Conservation (phyloP, 176 grass and related monocot species). For the Dactylis glomerata region DNA sequence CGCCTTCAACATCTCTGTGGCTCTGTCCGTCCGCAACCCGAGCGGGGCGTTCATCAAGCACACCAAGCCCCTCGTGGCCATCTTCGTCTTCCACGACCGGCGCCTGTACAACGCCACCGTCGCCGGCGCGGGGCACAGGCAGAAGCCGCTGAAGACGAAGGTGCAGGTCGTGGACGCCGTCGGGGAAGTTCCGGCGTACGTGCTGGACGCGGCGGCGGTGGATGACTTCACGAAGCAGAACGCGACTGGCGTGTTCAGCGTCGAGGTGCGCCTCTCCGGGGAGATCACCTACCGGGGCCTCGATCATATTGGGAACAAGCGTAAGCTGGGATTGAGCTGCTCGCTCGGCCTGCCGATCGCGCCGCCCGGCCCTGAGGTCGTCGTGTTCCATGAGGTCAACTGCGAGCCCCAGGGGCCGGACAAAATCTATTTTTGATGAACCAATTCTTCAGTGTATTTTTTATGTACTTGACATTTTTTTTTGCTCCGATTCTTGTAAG, state of each 20-base stretch:
- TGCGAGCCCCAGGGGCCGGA: background rate
- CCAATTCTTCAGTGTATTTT: background rate
- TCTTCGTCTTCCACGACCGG: slow-evolving; percentile 10
- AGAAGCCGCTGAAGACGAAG: background rate
- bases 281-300: background rate
- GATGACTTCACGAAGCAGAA: slow-evolving; percentile 25
- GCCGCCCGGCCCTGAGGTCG: slow-evolving; percentile 1
- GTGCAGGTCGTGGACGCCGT: background rate
- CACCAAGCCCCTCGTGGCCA: slow-evolving; percentile 8
- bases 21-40: slow-evolving; percentile 21
- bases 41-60: background rate
- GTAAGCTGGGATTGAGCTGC: background rate
- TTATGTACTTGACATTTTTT: background rate
- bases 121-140: background rate
- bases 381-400: slow-evolving; percentile 10
- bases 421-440: background rate
- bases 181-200: background rate
- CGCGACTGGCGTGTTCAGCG: slow-evolving; percentile 7
- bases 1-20: slow-evolving; percentile 14
- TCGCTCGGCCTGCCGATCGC: background rate
- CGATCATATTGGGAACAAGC: background rate
- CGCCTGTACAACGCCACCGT: background rate
- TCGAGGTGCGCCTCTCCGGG: slow-evolving; percentile 14
- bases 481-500: background rate
- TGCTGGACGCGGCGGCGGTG: background rate